Base-by-base conservation (phyloP, 495 filamentous ascomycete genomes). In the Penicillium manginii region DNA sequence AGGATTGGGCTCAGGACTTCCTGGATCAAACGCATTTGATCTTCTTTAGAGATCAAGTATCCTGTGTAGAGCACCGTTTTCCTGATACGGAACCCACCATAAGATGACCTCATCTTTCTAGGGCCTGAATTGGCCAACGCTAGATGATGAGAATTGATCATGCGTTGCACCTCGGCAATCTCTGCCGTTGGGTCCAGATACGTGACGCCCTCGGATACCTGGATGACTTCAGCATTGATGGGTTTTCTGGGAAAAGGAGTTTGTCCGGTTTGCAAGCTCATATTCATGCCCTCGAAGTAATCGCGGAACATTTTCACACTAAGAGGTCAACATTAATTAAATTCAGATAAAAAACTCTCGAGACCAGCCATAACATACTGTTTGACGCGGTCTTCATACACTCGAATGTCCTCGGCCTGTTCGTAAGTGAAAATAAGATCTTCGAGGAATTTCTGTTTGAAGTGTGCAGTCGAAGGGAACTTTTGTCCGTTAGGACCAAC, bases 21-120 rank as follows among this genome's bases (percentile, higher is more conserved):
- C 2, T 80, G 78, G 47, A 91, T 82, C 18, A 98, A 76, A 46
- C 82, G 82, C 57, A 87, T 81, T 4, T 88, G 88, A 64, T 91
- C 89, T 29, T 81, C 67, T 45, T 83, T 77, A 22, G 83, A 80
- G 67, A 98, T 86, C 61, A 97, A 80, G 74, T 98, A 98, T 39
- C 91, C 93, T n/a, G 93, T 97, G 78, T 91, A 98, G 77, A 93
- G 91, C 49, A 97, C 86, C 12, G 86, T 89, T 59, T 91, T 91
- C 71, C 88, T 92, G 69, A 98, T 92, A 51, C 84, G 75, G 45
- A 92, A 67, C 63, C 79, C 81, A 21, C 64, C 61, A 50, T 67
- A 72, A 17, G 62, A 67, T 1, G 69, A 69, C 57, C 72, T 76
- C 32, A 64, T 63, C 40, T 58, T 52, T 29, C 71, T 71, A 32